These are phyloP conservation scores for Chlorella sp. DNA, from an alignment of 139 green algal genomes.

Conservation along the genomic window DNA sequence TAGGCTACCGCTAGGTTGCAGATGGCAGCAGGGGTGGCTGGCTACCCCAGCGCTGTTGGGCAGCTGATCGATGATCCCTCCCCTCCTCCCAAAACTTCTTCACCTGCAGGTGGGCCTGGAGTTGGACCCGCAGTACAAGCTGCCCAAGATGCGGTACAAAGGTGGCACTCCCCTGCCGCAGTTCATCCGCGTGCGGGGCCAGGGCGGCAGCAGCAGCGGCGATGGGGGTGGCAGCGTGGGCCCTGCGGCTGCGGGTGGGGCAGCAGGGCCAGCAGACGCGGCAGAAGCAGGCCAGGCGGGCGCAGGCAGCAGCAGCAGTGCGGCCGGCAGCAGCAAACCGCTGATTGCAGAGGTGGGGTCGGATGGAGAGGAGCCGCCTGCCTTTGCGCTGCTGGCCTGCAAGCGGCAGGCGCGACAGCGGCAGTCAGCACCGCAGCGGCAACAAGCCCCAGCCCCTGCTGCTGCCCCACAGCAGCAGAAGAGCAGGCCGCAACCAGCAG, in stretches of 20 bases:
- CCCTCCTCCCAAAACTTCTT: neutral
- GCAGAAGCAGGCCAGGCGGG: neutral
- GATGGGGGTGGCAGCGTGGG: too few species aligned
- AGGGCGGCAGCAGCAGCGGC: neutral
- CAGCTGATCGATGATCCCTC: too few species aligned
- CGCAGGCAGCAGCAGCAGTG: neutral
- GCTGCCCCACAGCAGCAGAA: neutral
- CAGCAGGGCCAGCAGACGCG: too few species aligned
- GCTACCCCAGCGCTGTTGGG: too few species aligned
- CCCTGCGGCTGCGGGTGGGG: neutral
- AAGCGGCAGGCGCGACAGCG: conserved; percentile 11
- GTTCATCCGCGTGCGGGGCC: conserved; percentile 36
- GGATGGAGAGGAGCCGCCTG: neutral
- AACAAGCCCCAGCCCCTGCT: neutral
- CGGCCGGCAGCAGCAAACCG: neutral
- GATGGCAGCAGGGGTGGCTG: neutral
- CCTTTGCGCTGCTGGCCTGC: conserved; percentile 13
- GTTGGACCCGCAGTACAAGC: conserved; percentile 78
- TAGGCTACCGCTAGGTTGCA: too few species aligned
- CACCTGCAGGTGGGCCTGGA: conserved; percentile 62
- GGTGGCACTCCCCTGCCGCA: conserved; percentile 49
- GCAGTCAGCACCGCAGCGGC: neutral
- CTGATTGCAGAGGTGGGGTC: neutral
- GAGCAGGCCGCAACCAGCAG: neutral
- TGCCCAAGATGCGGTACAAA: conserved; percentile 88